phyloP scores from a whole-genome alignment of 2,329 filamentous ascomycete genomes.

The Phymatotrichopsis omnivora region DNA sequence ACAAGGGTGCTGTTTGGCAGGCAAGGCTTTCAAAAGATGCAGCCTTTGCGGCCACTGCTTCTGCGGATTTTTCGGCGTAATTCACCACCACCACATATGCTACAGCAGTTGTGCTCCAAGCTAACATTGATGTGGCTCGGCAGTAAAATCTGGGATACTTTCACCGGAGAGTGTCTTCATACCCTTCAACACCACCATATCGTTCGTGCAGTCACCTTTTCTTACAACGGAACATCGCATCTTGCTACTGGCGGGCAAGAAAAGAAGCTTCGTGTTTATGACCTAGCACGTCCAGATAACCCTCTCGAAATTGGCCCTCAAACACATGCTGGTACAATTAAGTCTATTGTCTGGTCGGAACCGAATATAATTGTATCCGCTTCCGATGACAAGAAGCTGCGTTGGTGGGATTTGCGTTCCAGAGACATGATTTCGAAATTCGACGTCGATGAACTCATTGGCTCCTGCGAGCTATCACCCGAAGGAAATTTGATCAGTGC shows the following conservation, averaged over 20 bases:
- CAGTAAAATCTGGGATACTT: slow-evolving; percentile 94
- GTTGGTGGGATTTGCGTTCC: slow-evolving; percentile 85
- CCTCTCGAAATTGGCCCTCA: slow-evolving; percentile 77
- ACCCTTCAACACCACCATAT: slow-evolving; percentile 90
- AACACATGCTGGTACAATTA: slow-evolving; percentile 78
- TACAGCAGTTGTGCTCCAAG: no score
- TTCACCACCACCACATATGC: slow-evolving; percentile 37
- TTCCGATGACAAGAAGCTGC: slow-evolving; percentile 76
- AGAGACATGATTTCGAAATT: slow-evolving; percentile 66
- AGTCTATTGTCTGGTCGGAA: slow-evolving; percentile 92
- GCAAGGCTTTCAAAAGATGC: slow-evolving; percentile 82
- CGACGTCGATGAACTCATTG: slow-evolving; percentile 72
- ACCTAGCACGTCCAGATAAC: slow-evolving; percentile 54
- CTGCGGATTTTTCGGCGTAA: slow-evolving; percentile 90
- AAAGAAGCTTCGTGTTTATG: slow-evolving; percentile 92
- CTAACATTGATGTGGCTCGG: no score
- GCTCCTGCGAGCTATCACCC: slow-evolving; percentile 77
- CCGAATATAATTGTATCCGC: slow-evolving; percentile 84
- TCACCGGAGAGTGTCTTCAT: slow-evolving; percentile 78
- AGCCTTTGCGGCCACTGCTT: slow-evolving; percentile 78
- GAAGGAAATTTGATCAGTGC: slow-evolving; percentile 66
- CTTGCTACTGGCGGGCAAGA: slow-evolving; percentile 90
- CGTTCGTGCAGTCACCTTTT: slow-evolving; percentile 85
- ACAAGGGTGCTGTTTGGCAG: slow-evolving; percentile 98
- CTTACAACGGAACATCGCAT: slow-evolving; percentile 69